phyloP scores from a whole-genome alignment of 352 stramenopile genomes.

The Nothophytophthora sp. region DNA sequence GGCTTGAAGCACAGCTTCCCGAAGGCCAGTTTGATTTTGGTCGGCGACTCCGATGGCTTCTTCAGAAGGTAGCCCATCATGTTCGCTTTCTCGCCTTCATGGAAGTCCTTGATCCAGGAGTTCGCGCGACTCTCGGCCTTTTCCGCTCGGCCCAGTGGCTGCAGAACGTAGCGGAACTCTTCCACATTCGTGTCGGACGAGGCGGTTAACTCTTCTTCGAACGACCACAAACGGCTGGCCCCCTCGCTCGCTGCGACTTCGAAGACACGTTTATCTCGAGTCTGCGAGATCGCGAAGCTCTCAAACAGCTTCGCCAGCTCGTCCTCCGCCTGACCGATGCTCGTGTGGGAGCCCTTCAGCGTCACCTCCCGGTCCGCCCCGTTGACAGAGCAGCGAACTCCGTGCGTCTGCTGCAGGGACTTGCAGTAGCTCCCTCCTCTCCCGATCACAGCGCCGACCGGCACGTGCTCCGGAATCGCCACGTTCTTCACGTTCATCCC shows the following conservation, averaged over 20 bases:
- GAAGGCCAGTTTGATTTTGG: constrained; percentile 27
- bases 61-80: constrained; percentile 28
- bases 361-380: constrained; percentile 23
- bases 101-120: constrained; percentile 33
- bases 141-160: constrained; percentile 18
- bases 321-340: constrained; percentile 16
- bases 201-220: constrained; percentile 14
- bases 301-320: constrained; percentile 28
- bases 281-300: constrained; percentile 11
- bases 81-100: constrained; percentile 13
- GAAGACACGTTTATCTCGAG: constrained; percentile 14
- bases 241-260: constrained; percentile 28
- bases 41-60: constrained; percentile 4
- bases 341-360: constrained; percentile 15
- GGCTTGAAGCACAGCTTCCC: constrained; percentile 36
- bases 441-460: constrained; percentile 44
- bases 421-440: constrained; percentile 40
- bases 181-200: constrained; percentile 15
- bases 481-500: constrained; percentile 15
- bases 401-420: constrained; percentile 20
- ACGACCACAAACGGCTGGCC: constrained; percentile 23
- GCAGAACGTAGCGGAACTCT: constrained; percentile 23
- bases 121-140: constrained; percentile 9
- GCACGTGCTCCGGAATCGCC: constrained; percentile 31
- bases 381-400: constrained; percentile 32